These are phyloP conservation scores for Plasmodium malariae DNA, from an alignment of 169 alveolate genomes.

Conservation along the genomic window DNA sequence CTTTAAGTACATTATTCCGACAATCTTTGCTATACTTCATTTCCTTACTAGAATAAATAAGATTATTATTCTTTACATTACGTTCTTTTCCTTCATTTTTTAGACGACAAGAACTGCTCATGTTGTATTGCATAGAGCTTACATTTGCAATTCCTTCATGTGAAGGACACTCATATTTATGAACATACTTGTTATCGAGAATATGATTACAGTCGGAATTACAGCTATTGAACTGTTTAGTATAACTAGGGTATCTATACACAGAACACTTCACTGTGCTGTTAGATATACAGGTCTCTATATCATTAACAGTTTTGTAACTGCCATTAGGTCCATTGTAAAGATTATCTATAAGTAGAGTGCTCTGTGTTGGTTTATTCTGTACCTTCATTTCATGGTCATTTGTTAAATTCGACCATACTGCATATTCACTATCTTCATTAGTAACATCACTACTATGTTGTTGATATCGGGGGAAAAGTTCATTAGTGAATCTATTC, in stretches of 20 bases:
- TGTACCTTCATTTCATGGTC: background rate
- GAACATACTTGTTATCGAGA: too few species aligned
- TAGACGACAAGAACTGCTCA: too few species aligned
- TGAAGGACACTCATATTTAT: too few species aligned
- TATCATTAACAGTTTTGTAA: background rate
- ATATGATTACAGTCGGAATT: background rate
- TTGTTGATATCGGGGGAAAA: background rate
- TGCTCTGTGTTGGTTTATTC: slow-evolving; percentile 6
- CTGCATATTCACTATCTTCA: background rate
- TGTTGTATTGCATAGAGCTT: too few species aligned
- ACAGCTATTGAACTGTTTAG: slow-evolving; percentile 7
- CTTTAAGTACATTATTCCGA: too few species aligned
- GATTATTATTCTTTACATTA: too few species aligned
- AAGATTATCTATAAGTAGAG: background rate
- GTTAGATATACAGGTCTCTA: background rate
- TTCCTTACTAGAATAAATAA: too few species aligned
- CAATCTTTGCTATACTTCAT: too few species aligned
- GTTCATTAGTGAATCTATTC: background rate
- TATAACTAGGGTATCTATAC: background rate
- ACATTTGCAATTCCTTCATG: too few species aligned
- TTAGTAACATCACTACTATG: background rate
- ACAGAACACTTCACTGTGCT: slow-evolving; percentile 30
- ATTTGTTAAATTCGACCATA: background rate
- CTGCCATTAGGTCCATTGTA: background rate
- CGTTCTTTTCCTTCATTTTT: too few species aligned